Evolutionary conservation across 2,329 filamentous ascomycete genomes (phyloP).

Genomic region (Trichoderma atroviride): DNA sequence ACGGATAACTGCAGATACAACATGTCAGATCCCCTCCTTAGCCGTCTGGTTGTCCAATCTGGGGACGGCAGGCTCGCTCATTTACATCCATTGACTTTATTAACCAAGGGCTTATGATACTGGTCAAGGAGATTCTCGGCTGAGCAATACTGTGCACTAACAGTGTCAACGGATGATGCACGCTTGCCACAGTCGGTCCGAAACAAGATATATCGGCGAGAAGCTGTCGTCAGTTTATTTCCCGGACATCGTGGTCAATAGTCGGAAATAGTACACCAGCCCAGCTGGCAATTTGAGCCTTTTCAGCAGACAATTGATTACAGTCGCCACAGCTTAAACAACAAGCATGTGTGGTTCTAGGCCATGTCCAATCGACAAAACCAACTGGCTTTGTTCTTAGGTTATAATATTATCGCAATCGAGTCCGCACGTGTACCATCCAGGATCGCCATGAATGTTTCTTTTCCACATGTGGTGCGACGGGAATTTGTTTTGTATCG

Average conservation of each 20-base stretch:
- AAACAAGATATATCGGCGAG: background rate
- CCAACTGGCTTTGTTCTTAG: background rate
- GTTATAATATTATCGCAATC: background rate
- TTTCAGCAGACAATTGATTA: background rate
- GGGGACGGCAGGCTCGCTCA: background rate
- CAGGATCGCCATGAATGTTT: background rate
- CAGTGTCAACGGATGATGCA: background rate
- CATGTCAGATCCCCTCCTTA: conserved; percentile 17
- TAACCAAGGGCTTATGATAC: background rate
- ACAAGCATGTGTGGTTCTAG: background rate
- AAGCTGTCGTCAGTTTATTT: background rate
- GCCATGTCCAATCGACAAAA: background rate
- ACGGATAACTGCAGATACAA: conserved; percentile 16
- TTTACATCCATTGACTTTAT: background rate
- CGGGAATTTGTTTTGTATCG: conserved; percentile 5
- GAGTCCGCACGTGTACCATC: background rate
- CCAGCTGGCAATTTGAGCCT: background rate
- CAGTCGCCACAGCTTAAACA: background rate
- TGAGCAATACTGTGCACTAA: background rate
- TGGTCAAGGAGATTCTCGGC: background rate
- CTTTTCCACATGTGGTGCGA: conserved; percentile 3
- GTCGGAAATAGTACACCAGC: background rate
- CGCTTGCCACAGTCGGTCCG: conserved; percentile 14
- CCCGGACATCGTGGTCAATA: background rate
- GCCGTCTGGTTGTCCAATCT: background rate